Conservation (phyloP, 106 monocot species). For the Dendrobium nobile region DNA sequence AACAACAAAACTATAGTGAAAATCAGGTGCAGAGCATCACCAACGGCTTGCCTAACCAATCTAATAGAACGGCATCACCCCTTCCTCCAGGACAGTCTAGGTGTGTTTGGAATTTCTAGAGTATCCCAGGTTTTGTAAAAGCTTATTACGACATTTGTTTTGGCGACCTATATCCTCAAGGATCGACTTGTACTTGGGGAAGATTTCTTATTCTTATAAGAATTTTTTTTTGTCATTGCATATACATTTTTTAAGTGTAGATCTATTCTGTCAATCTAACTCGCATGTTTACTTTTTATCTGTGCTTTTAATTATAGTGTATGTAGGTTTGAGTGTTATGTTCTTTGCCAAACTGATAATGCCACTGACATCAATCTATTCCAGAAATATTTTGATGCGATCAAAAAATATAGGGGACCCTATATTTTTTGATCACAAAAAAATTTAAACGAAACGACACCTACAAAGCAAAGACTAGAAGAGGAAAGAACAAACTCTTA, state of each 20-base stretch:
- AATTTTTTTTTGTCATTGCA: not conserved
- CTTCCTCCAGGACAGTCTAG: conserved; percentile 99
- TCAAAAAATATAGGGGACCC: no score
- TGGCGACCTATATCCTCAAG: conserved; percentile 21
- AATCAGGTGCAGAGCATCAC: conserved; percentile 38
- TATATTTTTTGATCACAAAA: no score
- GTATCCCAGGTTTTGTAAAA: conserved; percentile 34
- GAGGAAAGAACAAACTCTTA: no score
- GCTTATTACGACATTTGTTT: conserved; percentile 23
- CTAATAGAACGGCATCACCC: conserved; percentile 64
- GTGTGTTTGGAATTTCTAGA: conserved; percentile 91
- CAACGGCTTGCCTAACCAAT: conserved; percentile 58
- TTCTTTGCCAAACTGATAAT: no score
- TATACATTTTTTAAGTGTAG: conserved; percentile 1
- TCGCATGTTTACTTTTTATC: not conserved
- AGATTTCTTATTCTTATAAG: not conserved
- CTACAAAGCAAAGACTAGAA: no score
- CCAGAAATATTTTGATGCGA: no score
- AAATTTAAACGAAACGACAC: no score
- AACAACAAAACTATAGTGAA: conserved; percentile 33
- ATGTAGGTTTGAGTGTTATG: not conserved
- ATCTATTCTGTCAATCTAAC: not conserved
- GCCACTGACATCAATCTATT: not conserved
- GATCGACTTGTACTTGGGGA: conserved; percentile 32
- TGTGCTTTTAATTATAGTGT: not conserved